phyloP scores from a whole-genome alignment of 2,329 filamentous ascomycete genomes.

The Arthroderma sp. region DNA sequence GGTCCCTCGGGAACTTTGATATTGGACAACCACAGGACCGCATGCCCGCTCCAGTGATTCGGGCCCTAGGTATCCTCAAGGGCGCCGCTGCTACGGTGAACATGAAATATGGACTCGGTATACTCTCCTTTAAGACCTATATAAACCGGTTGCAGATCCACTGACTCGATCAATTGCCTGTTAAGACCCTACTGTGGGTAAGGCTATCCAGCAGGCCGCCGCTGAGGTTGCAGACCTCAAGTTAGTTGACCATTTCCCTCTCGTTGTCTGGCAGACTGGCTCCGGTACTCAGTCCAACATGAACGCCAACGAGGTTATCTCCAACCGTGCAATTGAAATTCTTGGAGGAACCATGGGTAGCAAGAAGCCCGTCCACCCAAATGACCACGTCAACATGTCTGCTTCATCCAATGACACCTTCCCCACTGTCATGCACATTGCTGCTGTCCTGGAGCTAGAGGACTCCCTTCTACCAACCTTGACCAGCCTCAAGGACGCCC shows the following conservation, averaged over 20 bases:
- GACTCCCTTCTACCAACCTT: constrained; percentile 71
- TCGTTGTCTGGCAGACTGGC: constrained; percentile 98
- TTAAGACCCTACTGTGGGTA: constrained; percentile 71
- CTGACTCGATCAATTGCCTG: background rate
- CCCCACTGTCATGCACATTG: constrained; percentile 99
- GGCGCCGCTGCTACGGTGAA: constrained; percentile 92
- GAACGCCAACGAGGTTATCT: constrained; percentile 99
- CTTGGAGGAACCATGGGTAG: constrained; percentile 83
- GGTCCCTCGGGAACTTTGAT: constrained; percentile 88
- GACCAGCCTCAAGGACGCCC: constrained; percentile 65
- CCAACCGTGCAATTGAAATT: constrained; percentile 97
- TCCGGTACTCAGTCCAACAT: constrained; percentile 99
- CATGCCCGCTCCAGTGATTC: constrained; percentile 86
- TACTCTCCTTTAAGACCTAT: constrained; percentile 12
- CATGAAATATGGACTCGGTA: constrained; percentile 77
- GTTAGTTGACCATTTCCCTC: constrained; percentile 92
- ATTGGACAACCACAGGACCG: constrained; percentile 99
- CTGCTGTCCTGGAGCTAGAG: constrained; percentile 87
- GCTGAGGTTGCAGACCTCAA: constrained; percentile 87
- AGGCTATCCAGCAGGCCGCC: constrained; percentile 90
- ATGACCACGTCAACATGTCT: constrained; percentile 99
- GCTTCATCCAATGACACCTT: constrained; percentile 99
- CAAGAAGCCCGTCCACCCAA: constrained; percentile 98
- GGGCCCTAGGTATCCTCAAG: constrained; percentile 94
- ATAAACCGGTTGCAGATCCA: background rate